A percentile compares a stretch with the other conserved stretches of the same genome.
phyloP scores from a whole-genome alignment of 768 basidiomycete species.

The Crepidotus variabilis region DNA sequence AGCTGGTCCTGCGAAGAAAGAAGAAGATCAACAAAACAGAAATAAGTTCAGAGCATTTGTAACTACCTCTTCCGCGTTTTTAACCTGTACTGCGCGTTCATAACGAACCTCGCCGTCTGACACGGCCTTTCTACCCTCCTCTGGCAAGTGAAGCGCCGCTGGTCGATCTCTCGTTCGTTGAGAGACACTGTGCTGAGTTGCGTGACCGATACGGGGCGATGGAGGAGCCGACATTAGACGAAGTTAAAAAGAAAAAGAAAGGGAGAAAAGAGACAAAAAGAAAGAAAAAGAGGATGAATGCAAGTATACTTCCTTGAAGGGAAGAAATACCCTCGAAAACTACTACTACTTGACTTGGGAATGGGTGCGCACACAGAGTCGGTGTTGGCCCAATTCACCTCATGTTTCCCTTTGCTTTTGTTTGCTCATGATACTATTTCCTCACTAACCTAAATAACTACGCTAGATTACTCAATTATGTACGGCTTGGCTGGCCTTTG shows the following conservation, averaged over 20 bases:
- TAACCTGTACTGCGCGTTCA: slow-evolving; percentile 28
- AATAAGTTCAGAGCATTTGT: too few species aligned
- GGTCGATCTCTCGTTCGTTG: slow-evolving; percentile 48
- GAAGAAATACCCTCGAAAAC: background rate
- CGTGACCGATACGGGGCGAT: slow-evolving; percentile 32
- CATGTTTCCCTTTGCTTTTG: slow-evolving; percentile 35
- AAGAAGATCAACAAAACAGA: slow-evolving; percentile 13
- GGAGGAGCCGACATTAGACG: slow-evolving; percentile 40
- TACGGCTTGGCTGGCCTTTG: background rate
- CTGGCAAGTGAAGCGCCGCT: slow-evolving; percentile 46
- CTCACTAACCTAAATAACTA: background rate
- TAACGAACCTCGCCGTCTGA: slow-evolving; percentile 37
- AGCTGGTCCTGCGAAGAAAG: slow-evolving; percentile 9
- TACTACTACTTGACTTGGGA: slow-evolving; percentile 8
- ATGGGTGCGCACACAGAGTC: slow-evolving; percentile 15
- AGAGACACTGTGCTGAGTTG: slow-evolving; percentile 30
- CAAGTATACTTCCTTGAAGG: slow-evolving; percentile 5
- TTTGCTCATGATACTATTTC: slow-evolving; percentile 27
- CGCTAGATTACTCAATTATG: background rate
- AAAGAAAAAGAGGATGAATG: slow-evolving; percentile 18
- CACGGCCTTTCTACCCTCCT: slow-evolving; percentile 29
- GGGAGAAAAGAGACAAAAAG: slow-evolving; percentile 17
- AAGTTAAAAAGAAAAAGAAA: slow-evolving; percentile 11
- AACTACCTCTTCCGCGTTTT: slow-evolving; percentile 17
- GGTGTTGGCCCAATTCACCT: slow-evolving; percentile 29